Evolutionary conservation across 2,329 filamentous ascomycete species (phyloP).

Genomic region (Curvularia lunata): DNA sequence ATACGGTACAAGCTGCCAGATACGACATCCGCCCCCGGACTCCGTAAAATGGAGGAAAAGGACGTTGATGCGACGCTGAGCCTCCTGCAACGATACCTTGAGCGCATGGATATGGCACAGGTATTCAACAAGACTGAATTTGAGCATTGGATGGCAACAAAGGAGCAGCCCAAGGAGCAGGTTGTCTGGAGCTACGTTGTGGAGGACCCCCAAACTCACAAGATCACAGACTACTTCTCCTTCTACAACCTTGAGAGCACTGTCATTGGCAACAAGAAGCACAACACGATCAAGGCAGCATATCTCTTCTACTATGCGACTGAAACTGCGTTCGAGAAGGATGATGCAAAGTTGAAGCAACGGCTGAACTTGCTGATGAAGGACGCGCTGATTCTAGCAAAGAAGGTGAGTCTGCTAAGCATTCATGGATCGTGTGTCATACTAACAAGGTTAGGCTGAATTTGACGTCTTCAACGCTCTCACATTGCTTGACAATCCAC

Average conservation of each 20-base stretch:
- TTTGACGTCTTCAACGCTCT: slow-evolving; percentile 98
- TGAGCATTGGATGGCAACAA: slow-evolving; percentile 83
- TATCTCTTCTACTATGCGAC: slow-evolving; percentile 98
- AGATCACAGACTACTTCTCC: slow-evolving; percentile 95
- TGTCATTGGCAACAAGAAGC: slow-evolving; percentile 80
- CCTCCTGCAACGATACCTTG: slow-evolving; percentile 77
- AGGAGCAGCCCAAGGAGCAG: slow-evolving; percentile 65
- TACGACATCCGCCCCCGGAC: slow-evolving; percentile 71
- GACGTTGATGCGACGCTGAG: slow-evolving; percentile 78
- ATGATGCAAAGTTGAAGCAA: slow-evolving; percentile 70
- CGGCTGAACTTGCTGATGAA: slow-evolving; percentile 80
- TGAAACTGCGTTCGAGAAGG: slow-evolving; percentile 70
- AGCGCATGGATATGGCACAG: slow-evolving; percentile 82
- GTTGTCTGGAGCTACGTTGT: slow-evolving; percentile 95
- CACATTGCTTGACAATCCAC: slow-evolving; percentile 88
- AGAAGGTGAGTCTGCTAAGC: slow-evolving; percentile 60
- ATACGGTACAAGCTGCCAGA: slow-evolving; percentile 84
- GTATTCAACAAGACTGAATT: slow-evolving; percentile 81
- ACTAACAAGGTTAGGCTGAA: slow-evolving; percentile 57
- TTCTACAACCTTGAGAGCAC: slow-evolving; percentile 96
- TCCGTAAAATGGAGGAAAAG: slow-evolving; percentile 79
- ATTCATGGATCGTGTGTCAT: not conserved
- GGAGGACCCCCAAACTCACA: slow-evolving; percentile 70
- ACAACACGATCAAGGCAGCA: slow-evolving; percentile 82
- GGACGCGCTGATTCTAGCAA: slow-evolving; percentile 87